Evolutionary conservation across 495 filamentous ascomycete species (phyloP).

Genomic region (Mytilinidion resinicola): DNA sequence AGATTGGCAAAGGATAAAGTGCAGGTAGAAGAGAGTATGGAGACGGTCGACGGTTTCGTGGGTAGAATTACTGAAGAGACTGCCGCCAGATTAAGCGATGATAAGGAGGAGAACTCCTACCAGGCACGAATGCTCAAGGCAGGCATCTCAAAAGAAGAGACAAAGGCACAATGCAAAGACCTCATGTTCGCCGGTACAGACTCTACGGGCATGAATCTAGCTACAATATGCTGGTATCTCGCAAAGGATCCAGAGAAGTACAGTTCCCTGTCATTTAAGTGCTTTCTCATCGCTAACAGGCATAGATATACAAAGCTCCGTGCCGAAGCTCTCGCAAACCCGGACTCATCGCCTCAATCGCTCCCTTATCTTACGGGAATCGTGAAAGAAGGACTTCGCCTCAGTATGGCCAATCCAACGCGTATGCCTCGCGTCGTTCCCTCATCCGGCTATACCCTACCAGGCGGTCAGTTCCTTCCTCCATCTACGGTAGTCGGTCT

Average conservation of each 20-base stretch:
- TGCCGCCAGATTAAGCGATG: constrained; percentile 4
- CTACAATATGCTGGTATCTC: constrained; percentile 41
- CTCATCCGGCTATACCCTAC: constrained; percentile 30
- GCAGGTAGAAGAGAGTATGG: constrained; percentile 28
- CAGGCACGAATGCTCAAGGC: constrained; percentile 43
- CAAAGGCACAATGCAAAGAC: constrained; percentile 43
- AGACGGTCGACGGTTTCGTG: constrained; percentile 39
- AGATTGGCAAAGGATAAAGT: constrained; percentile 27
- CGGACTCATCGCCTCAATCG: constrained; percentile 26
- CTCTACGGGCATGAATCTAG: constrained; percentile 44
- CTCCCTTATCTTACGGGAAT: constrained; percentile 15
- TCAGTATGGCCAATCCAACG: constrained; percentile 45
- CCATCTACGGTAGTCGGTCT: constrained; percentile 3
- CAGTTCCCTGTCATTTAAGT: not conserved
- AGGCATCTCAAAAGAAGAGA: constrained; percentile 39
- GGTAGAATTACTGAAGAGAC: constrained; percentile 30
- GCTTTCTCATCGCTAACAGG: not conserved
- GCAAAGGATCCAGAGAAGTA: constrained; percentile 40
- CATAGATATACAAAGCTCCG: constrained; percentile 37
- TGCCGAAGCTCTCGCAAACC: constrained; percentile 32
- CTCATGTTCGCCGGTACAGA: constrained; percentile 41
- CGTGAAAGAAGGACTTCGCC: constrained; percentile 16
- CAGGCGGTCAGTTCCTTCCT: not conserved
- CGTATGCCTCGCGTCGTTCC: constrained; percentile 46
- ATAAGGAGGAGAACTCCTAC: constrained; percentile 38